These are phyloP conservation scores for Tympanopsis confertula DNA, from an alignment of 2,329 filamentous ascomycete species.

Conservation along the genomic window DNA sequence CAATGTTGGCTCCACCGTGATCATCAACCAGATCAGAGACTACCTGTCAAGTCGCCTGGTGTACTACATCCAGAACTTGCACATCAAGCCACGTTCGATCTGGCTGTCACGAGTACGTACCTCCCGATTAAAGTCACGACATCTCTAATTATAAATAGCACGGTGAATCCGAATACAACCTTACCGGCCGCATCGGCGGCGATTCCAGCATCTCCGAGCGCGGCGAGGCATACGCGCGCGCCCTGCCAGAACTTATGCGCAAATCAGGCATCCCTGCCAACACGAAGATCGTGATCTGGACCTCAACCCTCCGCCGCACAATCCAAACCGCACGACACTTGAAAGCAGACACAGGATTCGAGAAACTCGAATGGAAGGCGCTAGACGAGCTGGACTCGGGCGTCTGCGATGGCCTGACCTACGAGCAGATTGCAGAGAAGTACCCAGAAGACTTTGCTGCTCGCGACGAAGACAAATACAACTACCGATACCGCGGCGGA, in stretches of 20 bases:
- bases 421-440: constrained; percentile 80
- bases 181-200: constrained; percentile 3
- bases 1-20: constrained; percentile 87
- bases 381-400: constrained; percentile 94
- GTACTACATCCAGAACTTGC: constrained; percentile 96
- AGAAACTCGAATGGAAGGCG: constrained; percentile 97
- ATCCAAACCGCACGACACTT: constrained; percentile 84
- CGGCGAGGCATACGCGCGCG: constrained; percentile 1
- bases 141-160: not conserved
- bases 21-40: constrained; percentile 95
- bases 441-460: constrained; percentile 93
- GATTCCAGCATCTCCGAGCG: not conserved
- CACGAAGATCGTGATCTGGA: constrained; percentile 50
- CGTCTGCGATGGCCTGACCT: constrained; percentile 91
- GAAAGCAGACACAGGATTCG: constrained; percentile 53
- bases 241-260: constrained; percentile 11
- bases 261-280: constrained; percentile 30
- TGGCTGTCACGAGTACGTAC: constrained; percentile 79
- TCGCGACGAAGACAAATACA: constrained; percentile 97
- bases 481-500: constrained; percentile 94
- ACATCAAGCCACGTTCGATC: constrained; percentile 91
- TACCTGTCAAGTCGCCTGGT: constrained; percentile 93
- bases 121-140: not conserved
- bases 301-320: constrained; percentile 61
- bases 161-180: constrained; percentile 5